Evolutionary conservation across 352 stramenopile genomes (phyloP).

Genomic region (Globisporangium radiosum): DNA sequence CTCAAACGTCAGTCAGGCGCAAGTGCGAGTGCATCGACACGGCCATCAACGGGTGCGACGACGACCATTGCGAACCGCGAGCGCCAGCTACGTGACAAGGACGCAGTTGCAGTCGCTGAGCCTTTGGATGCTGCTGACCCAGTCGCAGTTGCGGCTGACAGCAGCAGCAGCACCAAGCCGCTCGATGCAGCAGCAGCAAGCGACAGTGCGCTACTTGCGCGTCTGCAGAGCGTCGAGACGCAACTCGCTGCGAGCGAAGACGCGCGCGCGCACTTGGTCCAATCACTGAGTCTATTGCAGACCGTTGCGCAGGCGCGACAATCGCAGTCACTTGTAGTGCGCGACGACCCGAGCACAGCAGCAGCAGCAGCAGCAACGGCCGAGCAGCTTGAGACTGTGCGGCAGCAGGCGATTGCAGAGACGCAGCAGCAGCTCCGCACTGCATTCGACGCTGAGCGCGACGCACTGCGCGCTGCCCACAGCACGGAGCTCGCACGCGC

Average conservation of each 20-base stretch:
- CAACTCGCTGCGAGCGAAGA: conserved; percentile 69
- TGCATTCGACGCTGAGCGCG: not conserved
- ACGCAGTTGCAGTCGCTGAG: conserved; percentile 7
- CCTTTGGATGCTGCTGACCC: not conserved
- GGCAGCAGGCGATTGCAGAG: not conserved
- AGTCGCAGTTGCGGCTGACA: not conserved
- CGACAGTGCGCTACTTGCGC: conserved; percentile 7
- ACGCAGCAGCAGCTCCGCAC: not conserved
- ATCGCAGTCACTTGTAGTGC: not conserved
- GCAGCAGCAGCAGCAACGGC: not conserved
- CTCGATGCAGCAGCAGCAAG: conserved; percentile 1
- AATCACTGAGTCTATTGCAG: conserved; percentile 47
- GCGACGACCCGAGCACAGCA: no score
- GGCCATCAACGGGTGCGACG: conserved; percentile 25
- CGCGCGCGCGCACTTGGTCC: conserved; percentile 45
- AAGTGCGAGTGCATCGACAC: conserved; percentile 11
- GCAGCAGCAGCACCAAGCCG: no score
- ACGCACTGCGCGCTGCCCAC: not conserved
- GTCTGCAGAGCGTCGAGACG: conserved; percentile 25
- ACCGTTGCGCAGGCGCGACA: not conserved
- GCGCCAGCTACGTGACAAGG: conserved; percentile 15
- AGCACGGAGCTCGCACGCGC: not conserved
- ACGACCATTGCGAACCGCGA: conserved; percentile 36
- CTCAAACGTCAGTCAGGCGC: conserved; percentile 34
- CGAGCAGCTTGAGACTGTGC: not conserved